These are phyloP conservation scores for Phytopythium helicoides DNA, from an alignment of 352 stramenopile genomes.

Conservation along the genomic window DNA sequence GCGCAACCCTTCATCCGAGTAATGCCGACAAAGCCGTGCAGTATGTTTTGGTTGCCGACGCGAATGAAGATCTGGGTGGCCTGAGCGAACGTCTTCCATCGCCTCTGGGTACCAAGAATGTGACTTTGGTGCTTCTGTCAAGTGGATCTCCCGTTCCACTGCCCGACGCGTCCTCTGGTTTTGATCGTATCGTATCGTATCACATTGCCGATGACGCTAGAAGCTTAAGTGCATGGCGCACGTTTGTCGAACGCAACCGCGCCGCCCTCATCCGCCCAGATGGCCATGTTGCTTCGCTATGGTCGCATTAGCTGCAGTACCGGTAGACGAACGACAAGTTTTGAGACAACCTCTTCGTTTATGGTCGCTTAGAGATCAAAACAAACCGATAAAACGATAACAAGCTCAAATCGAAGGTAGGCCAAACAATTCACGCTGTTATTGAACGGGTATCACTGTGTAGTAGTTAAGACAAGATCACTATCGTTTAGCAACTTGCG, in stretches of 20 bases:
- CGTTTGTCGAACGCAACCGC: slow-evolving; percentile 28
- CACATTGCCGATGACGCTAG: slow-evolving; percentile 11
- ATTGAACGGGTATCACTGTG: too few relatives aligned
- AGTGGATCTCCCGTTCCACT: too few relatives aligned
- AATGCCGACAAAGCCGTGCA: slow-evolving; percentile 27
- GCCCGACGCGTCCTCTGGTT: too few relatives aligned
- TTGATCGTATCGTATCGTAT: background rate
- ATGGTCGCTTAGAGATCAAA: too few relatives aligned
- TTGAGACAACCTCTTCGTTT: too few relatives aligned
- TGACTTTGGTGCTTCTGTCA: slow-evolving; percentile 37
- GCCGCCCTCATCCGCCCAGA: slow-evolving; percentile 77
- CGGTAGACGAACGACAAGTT: too few relatives aligned
- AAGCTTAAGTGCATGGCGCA: slow-evolving; percentile 29
- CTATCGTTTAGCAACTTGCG: slow-evolving; percentile 21
- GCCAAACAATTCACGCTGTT: too few relatives aligned
- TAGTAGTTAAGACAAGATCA: slow-evolving; percentile 12
- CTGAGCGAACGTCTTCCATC: slow-evolving; percentile 15
- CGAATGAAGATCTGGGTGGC: slow-evolving; percentile 16
- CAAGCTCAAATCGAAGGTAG: too few relatives aligned
- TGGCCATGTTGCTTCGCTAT: slow-evolving; percentile 72
- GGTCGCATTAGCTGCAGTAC: slow-evolving; percentile 10
- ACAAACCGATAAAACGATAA: background rate
- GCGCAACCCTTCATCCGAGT: slow-evolving; percentile 8
- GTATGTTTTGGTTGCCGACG: slow-evolving; percentile 56
- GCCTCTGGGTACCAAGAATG: slow-evolving; percentile 20